These are phyloP conservation scores for Rutstroemia sydowiana DNA, from an alignment of 2,329 filamentous ascomycete species.

Conservation along the genomic window DNA sequence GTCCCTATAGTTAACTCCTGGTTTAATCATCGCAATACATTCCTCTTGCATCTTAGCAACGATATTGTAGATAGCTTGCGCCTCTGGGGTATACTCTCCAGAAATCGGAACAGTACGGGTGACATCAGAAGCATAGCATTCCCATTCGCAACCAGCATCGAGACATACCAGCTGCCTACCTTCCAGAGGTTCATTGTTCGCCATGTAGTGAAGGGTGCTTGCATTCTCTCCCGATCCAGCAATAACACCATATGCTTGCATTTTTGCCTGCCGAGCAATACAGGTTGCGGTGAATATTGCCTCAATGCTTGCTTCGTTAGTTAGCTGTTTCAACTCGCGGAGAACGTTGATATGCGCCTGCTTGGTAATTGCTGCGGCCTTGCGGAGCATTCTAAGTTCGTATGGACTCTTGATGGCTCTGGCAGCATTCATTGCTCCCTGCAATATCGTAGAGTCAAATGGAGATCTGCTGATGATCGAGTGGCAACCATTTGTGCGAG, in stretches of 20 bases:
- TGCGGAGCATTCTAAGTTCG: constrained; percentile 74
- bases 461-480: constrained; percentile 8
- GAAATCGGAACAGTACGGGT: constrained; percentile 80
- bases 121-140: constrained; percentile 82
- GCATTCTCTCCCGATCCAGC: constrained; percentile 78
- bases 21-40: constrained; percentile 61
- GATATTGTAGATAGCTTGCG: constrained; percentile 65
- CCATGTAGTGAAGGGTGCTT: constrained; percentile 77
- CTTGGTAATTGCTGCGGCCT: constrained; percentile 73
- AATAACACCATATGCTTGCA: constrained; percentile 84
- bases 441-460: constrained; percentile 48
- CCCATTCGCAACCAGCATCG: constrained; percentile 81
- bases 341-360: constrained; percentile 70
- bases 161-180: constrained; percentile 70
- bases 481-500: constrained; percentile 3
- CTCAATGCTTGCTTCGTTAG: constrained; percentile 77
- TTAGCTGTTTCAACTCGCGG: constrained; percentile 51
- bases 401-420: constrained; percentile 81
- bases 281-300: constrained; percentile 69
- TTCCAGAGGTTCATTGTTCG: constrained; percentile 65
- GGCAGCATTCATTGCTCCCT: constrained; percentile 68
- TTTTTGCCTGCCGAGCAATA: constrained; percentile 62
- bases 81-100: constrained; percentile 62
- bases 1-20: constrained; percentile 62
- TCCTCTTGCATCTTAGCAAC: constrained; percentile 75